Base-by-base conservation (phyloP, 1,284 basidiomycete genomes). In the Porodaedalea pini region DNA sequence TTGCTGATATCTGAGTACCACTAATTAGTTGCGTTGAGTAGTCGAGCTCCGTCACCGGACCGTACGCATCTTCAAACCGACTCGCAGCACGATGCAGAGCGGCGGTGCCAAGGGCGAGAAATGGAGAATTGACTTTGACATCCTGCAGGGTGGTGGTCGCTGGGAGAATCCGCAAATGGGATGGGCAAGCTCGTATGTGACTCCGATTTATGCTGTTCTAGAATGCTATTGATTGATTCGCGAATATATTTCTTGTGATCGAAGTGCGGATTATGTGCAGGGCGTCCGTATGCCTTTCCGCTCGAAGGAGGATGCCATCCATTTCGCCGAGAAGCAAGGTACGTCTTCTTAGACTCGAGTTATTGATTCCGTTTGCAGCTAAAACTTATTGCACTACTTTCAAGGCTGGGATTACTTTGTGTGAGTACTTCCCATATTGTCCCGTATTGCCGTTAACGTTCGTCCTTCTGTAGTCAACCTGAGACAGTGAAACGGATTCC, bases 121-220 rank as follows among this genome's bases (percentile, higher is more conserved):
- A 66, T 99, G 96, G 96, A 80, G 93, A 63, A 86, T 99, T 67
- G 96, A 99, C 74, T 99, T 89, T 78, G 96, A 99, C 67, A 88
- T 88, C 58, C 76, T 98, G 17, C 86, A 85, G 63, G 93, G 94
- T 43, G 86, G 82, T 32, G 94, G 91, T 11, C 82, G 96, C 60
- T 99, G 96, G 96, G 94, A 98, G 80, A 98, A 98, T 71, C 93
- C 94, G n/a, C 73, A 99, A 66, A 99, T 99, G 92, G 96, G 96
- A 56, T 99, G 86, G 83, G 94, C 94, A 0, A 90, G 86, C 74
- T 91, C 88, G 91, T 93, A 69, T 73, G 88, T 79, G 15, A n/a
- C 21, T 23, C 31, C 8, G 39, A 32, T 21, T 57, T 19, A 32
- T 54, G 15, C 58, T 44, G 3, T 25, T 51, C 31, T 13, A 40